Evolutionary conservation across 106 monocot species (phyloP).

Genomic region (Acorus gramineus): DNA sequence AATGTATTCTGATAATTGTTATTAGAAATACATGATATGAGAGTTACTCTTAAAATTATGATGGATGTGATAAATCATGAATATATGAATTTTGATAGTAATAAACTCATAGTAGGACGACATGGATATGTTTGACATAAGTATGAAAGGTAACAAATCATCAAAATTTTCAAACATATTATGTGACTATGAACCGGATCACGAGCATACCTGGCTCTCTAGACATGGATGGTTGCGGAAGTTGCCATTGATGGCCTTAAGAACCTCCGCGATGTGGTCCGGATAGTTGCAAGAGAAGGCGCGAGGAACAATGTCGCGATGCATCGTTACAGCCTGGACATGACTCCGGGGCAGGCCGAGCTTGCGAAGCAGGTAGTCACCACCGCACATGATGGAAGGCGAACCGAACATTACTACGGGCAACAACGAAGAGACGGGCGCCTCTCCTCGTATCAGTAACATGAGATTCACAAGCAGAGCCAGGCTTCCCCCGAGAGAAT

Average conservation of each 20-base stretch:
- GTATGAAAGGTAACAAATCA: no score
- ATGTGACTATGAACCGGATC: not conserved
- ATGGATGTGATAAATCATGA: no score
- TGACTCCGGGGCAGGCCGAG: constrained; percentile 59
- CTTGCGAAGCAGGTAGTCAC: constrained; percentile 51
- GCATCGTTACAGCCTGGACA: constrained; percentile 65
- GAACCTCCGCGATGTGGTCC: constrained; percentile 55
- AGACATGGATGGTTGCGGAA: constrained; percentile 82
- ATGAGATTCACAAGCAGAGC: constrained; percentile 64
- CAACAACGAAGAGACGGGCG: constrained; percentile 44
- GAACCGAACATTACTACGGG: constrained; percentile 81
- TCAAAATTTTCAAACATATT: no score
- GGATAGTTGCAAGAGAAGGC: constrained; percentile 92
- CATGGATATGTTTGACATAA: no score
- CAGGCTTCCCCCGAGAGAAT: constrained; percentile 84
- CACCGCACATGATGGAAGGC: constrained; percentile 82
- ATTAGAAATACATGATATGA: no score
- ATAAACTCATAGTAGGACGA: no score
- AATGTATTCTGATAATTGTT: no score
- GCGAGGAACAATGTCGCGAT: constrained; percentile 81
- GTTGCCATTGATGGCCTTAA: constrained; percentile 71
- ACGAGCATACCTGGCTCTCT: constrained; percentile 46
- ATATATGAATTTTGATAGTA: no score
- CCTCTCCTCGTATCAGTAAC: constrained; percentile 62
- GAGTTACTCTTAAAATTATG: no score